Evolutionary conservation across 2,329 filamentous ascomycete genomes (phyloP).

Genomic region (Bertia moriformis): DNA sequence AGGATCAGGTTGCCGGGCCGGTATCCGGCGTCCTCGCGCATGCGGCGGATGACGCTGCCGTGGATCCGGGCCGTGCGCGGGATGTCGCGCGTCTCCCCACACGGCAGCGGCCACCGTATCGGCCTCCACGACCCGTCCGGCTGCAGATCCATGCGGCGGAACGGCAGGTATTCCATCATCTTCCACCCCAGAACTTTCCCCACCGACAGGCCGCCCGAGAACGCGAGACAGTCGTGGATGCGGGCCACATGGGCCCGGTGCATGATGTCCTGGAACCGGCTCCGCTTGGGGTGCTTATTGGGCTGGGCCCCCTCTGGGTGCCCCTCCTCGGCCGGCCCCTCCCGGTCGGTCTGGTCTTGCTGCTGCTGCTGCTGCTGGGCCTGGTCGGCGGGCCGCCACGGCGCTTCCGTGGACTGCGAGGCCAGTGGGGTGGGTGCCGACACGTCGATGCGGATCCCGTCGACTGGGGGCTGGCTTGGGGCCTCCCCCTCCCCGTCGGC

Average conservation of each 20-base stretch:
- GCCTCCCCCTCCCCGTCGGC: too few relatives aligned
- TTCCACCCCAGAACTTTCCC: slow-evolving; percentile 55
- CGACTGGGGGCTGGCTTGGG: too few relatives aligned
- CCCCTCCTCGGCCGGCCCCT: slow-evolving; percentile 2
- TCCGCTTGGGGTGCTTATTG: slow-evolving; percentile 6
- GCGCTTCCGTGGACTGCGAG: too few relatives aligned
- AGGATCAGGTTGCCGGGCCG: slow-evolving; percentile 68
- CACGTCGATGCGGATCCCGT: not conserved
- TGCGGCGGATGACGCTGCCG: slow-evolving; percentile 58
- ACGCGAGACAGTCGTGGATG: slow-evolving; percentile 61
- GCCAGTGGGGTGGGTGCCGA: not conserved
- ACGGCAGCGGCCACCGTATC: slow-evolving; percentile 66
- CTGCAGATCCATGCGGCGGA: slow-evolving; percentile 66
- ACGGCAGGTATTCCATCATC: slow-evolving; percentile 69
- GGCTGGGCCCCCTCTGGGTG: slow-evolving; percentile 5
- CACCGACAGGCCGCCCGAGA: slow-evolving; percentile 38
- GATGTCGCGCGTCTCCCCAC: slow-evolving; percentile 65
- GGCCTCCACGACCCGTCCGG: slow-evolving; percentile 63
- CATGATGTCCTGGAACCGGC: slow-evolving; percentile 40
- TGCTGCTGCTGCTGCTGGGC: slow-evolving; percentile 3
- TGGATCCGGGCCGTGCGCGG: slow-evolving; percentile 58
- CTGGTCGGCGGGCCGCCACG: not conserved
- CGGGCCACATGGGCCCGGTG: slow-evolving; percentile 34
- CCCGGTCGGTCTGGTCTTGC: slow-evolving; percentile 1
- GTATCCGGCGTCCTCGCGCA: slow-evolving; percentile 49